Conservation (phyloP, 768 basidiomycete species). For the Hericium rajendrae region DNA sequence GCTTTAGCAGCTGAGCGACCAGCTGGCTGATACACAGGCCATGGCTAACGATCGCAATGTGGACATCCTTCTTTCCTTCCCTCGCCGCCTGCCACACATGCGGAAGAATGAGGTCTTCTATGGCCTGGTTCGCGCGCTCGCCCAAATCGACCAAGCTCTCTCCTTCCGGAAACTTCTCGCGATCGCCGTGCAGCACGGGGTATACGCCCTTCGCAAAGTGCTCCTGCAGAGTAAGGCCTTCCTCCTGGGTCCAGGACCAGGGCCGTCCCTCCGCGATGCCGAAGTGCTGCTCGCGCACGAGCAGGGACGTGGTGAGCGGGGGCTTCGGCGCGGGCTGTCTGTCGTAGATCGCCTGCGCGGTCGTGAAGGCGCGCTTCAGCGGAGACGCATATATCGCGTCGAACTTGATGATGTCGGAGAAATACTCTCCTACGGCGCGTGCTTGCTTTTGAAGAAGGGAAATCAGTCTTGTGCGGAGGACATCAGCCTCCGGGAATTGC, state of each 20-base stretch:
- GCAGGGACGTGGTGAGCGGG: slow-evolving; percentile 34
- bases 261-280: slow-evolving; percentile 61
- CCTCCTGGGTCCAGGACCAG: slow-evolving; percentile 25
- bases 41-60: slow-evolving; percentile 67
- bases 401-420: slow-evolving; percentile 34
- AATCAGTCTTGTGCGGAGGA: neutral
- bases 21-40: slow-evolving; percentile 54
- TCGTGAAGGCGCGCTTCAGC: slow-evolving; percentile 53
- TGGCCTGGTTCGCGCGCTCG: slow-evolving; percentile 38
- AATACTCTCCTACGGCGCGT: slow-evolving; percentile 40
- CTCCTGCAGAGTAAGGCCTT: slow-evolving; percentile 24
- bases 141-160: slow-evolving; percentile 61
- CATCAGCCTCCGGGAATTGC: neutral
- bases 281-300: slow-evolving; percentile 61
- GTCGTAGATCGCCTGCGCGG: slow-evolving; percentile 46
- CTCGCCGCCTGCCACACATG: slow-evolving; percentile 37
- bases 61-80: slow-evolving; percentile 30
- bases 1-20: slow-evolving; percentile 38
- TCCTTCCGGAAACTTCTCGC: slow-evolving; percentile 56
- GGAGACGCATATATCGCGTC: slow-evolving; percentile 56
- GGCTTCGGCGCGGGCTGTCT: slow-evolving; percentile 39
- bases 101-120: slow-evolving; percentile 46
- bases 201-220: slow-evolving; percentile 45
- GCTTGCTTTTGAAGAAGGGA: slow-evolving; percentile 19
- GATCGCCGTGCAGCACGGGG: slow-evolving; percentile 35